These are phyloP conservation scores for Gossypium gossypioides DNA, from an alignment of 441 rosid genomes.

Conservation along the genomic window DNA sequence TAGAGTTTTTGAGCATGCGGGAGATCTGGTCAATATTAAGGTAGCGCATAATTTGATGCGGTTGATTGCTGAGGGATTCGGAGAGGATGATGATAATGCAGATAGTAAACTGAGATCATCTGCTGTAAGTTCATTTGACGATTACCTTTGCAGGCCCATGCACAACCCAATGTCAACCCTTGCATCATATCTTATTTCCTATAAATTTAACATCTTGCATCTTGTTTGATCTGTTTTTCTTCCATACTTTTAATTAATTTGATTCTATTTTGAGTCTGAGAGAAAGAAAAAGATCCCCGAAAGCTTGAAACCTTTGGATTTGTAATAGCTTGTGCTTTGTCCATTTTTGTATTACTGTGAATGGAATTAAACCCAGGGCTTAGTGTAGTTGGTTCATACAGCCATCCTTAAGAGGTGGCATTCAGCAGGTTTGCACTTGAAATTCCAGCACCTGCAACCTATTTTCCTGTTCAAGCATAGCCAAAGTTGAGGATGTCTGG, in stretches of 20 bases:
- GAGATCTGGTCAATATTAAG: slow-evolving; percentile 81
- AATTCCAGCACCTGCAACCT: not conserved
- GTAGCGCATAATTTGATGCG: slow-evolving; percentile 94
- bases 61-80: slow-evolving; percentile 92
- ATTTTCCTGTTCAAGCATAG: not conserved
- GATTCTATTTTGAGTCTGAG: not conserved
- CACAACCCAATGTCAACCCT: not conserved
- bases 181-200: not conserved
- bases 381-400: not conserved
- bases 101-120: slow-evolving; percentile 81
- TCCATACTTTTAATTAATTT: not conserved
- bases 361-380: not conserved
- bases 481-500: not conserved
- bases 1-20: slow-evolving; percentile 95
- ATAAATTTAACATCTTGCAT: not conserved
- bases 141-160: slow-evolving; percentile 1
- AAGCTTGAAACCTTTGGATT: slow-evolving; percentile 3
- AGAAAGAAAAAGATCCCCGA: not conserved
- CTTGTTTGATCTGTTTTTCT: not conserved
- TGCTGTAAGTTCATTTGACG: slow-evolving; percentile 52
- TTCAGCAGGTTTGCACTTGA: not conserved
- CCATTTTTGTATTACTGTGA: not conserved
- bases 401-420: not conserved
- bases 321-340: not conserved
- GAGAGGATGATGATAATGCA: slow-evolving; percentile 82